Conservation (phyloP, 306 rosid genomes). For the Casuarina glauca region DNA sequence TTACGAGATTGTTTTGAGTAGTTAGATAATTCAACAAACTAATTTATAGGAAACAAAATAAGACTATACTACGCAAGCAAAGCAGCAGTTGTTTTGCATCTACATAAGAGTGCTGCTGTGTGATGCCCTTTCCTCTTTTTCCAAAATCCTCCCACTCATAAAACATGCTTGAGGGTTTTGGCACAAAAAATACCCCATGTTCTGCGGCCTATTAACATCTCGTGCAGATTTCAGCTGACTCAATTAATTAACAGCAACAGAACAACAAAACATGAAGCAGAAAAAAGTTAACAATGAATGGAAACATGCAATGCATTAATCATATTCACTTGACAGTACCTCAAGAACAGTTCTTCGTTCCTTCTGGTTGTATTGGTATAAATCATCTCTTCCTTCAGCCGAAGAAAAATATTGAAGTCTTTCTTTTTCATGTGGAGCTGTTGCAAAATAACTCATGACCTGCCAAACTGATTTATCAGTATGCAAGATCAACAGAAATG, state of each 20-base stretch:
- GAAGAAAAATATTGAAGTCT: constrained; percentile 83
- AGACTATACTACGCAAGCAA: neutral
- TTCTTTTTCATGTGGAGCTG: constrained; percentile 83
- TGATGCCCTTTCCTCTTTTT: neutral
- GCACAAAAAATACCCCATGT: neutral
- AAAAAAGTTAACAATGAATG: neutral
- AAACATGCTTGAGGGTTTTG: neutral
- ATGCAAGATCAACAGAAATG: constrained; percentile 25
- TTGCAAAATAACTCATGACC: constrained; percentile 84
- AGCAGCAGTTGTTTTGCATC: neutral
- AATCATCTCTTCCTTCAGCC: constrained; percentile 98
- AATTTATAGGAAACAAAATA: neutral
- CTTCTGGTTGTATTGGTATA: constrained; percentile 91
- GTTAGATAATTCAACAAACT: neutral
- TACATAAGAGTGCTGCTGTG: neutral
- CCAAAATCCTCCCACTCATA: neutral
- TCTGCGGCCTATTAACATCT: neutral
- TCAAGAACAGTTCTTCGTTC: constrained; percentile 91
- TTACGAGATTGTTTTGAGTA: neutral
- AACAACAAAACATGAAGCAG: neutral
- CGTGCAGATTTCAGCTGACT: neutral
- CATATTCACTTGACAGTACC: constrained; percentile 43
- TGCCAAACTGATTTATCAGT: constrained; percentile 32
- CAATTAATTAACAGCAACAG: neutral
- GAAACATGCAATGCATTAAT: constrained; percentile 2